Conservation (phyloP, 768 basidiomycete genomes). For the Russula dissimulans region DNA sequence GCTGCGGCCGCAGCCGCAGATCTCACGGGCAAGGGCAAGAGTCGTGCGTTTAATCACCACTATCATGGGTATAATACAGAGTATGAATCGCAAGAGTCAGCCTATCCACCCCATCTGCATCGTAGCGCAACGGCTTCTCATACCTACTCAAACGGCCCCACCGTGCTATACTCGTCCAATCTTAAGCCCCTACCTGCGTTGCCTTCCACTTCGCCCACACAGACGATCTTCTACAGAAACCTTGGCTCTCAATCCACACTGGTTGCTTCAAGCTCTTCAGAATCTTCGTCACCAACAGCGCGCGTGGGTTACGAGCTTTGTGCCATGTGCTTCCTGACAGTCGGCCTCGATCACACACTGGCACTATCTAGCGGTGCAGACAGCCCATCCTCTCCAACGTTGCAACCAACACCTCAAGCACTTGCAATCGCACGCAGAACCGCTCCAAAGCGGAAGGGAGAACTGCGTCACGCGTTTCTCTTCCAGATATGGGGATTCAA, state of each 20-base stretch:
- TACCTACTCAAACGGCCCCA: background rate
- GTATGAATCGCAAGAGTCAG: background rate
- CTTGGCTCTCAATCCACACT: slow-evolving; percentile 15
- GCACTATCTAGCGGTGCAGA: slow-evolving; percentile 33
- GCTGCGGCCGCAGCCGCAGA: no score
- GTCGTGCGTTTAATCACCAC: slow-evolving; percentile 16
- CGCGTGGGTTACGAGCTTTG: slow-evolving; percentile 77
- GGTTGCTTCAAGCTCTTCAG: slow-evolving; percentile 18
- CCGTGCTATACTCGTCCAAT: slow-evolving; percentile 9
- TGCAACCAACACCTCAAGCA: slow-evolving; percentile 31
- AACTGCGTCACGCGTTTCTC: slow-evolving; percentile 72
- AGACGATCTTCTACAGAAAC: background rate
- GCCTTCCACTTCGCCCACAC: slow-evolving; percentile 22
- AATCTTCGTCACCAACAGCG: slow-evolving; percentile 5
- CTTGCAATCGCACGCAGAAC: slow-evolving; percentile 47
- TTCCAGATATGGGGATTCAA: slow-evolving; percentile 79
- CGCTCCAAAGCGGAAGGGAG: slow-evolving; percentile 63
- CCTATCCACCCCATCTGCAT: slow-evolving; percentile 11
- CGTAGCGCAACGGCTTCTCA: background rate
- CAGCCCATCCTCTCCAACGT: slow-evolving; percentile 38
- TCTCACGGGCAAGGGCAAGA: slow-evolving; percentile 44
- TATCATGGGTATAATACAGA: background rate
- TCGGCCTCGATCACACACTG: slow-evolving; percentile 64
- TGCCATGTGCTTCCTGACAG: slow-evolving; percentile 63
- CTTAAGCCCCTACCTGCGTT: slow-evolving; percentile 41